phyloP scores from a whole-genome alignment of 331 rosid species.

The Arachis monticola region DNA sequence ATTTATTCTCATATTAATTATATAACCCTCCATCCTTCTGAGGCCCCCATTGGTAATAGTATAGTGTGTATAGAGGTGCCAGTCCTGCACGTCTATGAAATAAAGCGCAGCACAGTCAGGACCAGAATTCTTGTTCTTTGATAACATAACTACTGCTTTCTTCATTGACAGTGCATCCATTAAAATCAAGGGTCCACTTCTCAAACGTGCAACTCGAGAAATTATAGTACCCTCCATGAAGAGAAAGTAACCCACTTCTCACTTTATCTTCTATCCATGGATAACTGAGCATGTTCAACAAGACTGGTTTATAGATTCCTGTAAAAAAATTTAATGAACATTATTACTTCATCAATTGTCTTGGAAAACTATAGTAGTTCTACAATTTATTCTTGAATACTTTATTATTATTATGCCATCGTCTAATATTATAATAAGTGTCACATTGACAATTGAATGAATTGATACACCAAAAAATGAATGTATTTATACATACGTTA shows the following conservation, averaged over 20 bases:
- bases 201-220: conserved; percentile 80
- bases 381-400: background rate
- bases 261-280: conserved; percentile 83
- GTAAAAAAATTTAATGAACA: conserved; percentile 32
- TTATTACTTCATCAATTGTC: background rate
- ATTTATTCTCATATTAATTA: background rate
- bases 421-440: too few species aligned
- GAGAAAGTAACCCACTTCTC: conserved; percentile 53
- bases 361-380: background rate
- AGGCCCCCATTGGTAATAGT: background rate
- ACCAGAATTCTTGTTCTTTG: conserved; percentile 68
- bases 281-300: conserved; percentile 77
- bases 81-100: background rate
- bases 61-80: background rate
- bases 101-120: conserved; percentile 43
- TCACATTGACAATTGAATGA: too few species aligned
- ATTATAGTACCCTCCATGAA: conserved; percentile 88
- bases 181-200: conserved; percentile 81
- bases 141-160: conserved; percentile 36
- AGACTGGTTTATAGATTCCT: conserved; percentile 84
- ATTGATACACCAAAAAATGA: too few species aligned
- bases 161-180: conserved; percentile 31
- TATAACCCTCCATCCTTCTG: background rate
- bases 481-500: too few species aligned
- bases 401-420: too few species aligned